A percentile compares a stretch with the other conserved stretches of the same genome.
phyloP scores from a whole-genome alignment of 306 rosid genomes.

The Pterocarpus macrocarpus region DNA sequence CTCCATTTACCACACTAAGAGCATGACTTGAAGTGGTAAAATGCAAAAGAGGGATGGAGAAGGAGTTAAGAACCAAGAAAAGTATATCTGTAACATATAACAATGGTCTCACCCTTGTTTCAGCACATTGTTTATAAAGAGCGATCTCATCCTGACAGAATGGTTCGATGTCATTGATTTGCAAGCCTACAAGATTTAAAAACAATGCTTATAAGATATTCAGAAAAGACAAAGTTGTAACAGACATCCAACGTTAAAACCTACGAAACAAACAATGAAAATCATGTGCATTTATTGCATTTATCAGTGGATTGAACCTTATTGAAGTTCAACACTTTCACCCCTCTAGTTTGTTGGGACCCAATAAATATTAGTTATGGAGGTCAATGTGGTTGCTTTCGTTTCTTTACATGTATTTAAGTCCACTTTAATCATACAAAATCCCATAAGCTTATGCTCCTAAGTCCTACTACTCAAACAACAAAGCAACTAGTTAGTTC shows the following conservation, averaged over 20 bases:
- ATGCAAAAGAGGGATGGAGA: conserved; percentile 8
- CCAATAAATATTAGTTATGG: conserved; percentile 1
- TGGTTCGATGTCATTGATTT: conserved; percentile 94
- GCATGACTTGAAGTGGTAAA: conserved; percentile 16
- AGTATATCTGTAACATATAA: conserved; percentile 8
- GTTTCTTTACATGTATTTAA: not conserved
- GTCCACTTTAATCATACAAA: conserved; percentile 9
- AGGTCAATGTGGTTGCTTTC: not conserved
- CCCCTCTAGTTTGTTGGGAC: conserved; percentile 20
- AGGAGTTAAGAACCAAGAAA: conserved; percentile 13
- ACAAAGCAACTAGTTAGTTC: conserved; percentile 5
- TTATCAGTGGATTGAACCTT: conserved; percentile 31
- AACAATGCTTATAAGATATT: conserved; percentile 34
- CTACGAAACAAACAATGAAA: conserved; percentile 12
- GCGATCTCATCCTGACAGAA: conserved; percentile 96
- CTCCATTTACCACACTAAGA: conserved; percentile 25
- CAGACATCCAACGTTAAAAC: conserved; percentile 21
- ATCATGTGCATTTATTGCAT: not conserved
- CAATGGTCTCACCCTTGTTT: conserved; percentile 75
- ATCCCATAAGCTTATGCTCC: conserved; percentile 10
- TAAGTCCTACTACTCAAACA: conserved; percentile 15
- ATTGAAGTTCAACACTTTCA: conserved; percentile 17
- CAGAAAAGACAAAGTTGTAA: conserved; percentile 4
- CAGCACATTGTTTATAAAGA: conserved; percentile 79
- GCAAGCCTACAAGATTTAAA: conserved; percentile 73